Conservation (phyloP, 306 rosid species). For the Ammopiptanthus mongolicus region DNA sequence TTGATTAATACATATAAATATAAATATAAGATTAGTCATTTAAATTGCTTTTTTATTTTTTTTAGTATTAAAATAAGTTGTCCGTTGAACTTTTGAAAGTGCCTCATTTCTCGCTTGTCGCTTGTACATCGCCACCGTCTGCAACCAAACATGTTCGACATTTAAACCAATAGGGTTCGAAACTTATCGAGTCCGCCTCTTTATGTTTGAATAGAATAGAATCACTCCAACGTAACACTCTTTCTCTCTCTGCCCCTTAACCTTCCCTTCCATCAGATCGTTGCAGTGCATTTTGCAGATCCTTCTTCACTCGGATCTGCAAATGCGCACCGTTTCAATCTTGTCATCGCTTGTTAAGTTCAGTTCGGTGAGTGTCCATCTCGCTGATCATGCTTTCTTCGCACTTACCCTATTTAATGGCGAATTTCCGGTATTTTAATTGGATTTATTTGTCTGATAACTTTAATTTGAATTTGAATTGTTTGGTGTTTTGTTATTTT, state of each 20-base stretch:
- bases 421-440: background rate
- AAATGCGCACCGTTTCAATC: conserved; percentile 21
- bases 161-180: conserved; percentile 48
- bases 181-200: conserved; percentile 48
- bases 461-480: background rate
- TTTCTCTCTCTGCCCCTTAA: background rate
- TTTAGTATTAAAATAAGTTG: too few relatives aligned
- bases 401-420: background rate
- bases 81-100: too few relatives aligned
- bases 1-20: too few relatives aligned
- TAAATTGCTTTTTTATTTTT: too few relatives aligned
- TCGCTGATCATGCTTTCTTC: background rate
- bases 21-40: too few relatives aligned
- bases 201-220: conserved; percentile 38
- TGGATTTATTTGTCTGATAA: background rate
- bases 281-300: conserved; percentile 15
- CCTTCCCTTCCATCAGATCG: background rate
- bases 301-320: conserved; percentile 33
- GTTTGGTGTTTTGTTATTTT: background rate
- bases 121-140: conserved; percentile 14
- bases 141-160: conserved; percentile 6
- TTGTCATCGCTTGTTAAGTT: background rate
- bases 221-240: background rate
- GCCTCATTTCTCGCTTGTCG: too few relatives aligned
- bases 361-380: conserved; percentile 21